Evolutionary conservation across 805 yeast species (phyloP).

Genomic region (Starmerella vaccinii): DNA sequence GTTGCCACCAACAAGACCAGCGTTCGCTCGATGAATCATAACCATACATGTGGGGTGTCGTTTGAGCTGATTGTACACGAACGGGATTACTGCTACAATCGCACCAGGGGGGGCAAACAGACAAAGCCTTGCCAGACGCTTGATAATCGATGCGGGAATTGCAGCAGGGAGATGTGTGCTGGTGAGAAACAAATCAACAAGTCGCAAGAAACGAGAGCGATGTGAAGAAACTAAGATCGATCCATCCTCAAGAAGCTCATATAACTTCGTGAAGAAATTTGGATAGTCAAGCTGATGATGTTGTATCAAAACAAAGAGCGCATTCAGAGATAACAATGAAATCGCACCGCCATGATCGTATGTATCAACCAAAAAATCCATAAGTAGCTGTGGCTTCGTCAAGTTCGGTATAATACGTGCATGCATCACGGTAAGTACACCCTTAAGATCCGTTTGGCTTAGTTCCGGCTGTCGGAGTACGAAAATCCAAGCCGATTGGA

Average conservation of each 20-base stretch:
- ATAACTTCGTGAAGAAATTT: conserved; percentile 71
- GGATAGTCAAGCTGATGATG: conserved; percentile 82
- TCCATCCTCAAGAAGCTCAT: conserved; percentile 61
- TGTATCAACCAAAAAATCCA: conserved; percentile 90
- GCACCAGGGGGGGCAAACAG: conserved; percentile 80
- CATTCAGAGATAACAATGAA: conserved; percentile 73
- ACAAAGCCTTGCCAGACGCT: conserved; percentile 63
- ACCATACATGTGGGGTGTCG: conserved; percentile 93
- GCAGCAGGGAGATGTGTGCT: conserved; percentile 80
- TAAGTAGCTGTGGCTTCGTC: conserved; percentile 66
- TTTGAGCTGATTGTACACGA: conserved; percentile 76
- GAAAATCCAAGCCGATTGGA: conserved; percentile 59
- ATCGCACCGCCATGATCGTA: conserved; percentile 55
- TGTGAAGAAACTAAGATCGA: conserved; percentile 65
- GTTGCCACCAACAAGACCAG: background rate
- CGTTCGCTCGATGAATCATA: conserved; percentile 49
- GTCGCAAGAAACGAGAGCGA: conserved; percentile 76
- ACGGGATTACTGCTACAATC: conserved; percentile 77
- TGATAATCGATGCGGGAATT: conserved; percentile 81
- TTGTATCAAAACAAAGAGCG: conserved; percentile 76
- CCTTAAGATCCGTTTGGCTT: conserved; percentile 50
- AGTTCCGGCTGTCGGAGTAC: conserved; percentile 40
- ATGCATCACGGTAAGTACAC: conserved; percentile 60
- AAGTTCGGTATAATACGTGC: conserved; percentile 74
- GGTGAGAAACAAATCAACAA: conserved; percentile 72